Base-by-base conservation (phyloP, 2,329 filamentous ascomycete genomes). In the Neonectria hederae region DNA sequence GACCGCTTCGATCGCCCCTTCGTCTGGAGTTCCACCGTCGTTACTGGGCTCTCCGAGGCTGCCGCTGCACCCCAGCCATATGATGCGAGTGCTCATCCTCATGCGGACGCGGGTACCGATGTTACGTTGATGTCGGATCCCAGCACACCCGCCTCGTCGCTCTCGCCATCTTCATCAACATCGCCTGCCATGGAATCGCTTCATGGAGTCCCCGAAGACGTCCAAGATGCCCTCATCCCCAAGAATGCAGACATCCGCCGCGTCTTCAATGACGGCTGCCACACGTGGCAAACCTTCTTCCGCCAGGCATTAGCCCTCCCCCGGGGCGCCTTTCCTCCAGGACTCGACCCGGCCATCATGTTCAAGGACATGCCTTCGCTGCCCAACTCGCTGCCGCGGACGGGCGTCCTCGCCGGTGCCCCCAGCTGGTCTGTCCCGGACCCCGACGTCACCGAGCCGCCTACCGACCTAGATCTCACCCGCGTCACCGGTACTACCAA, bases 301-400 rank as follows among this genome's bases (percentile, higher is more conserved):
- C 58, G 51, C 13, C 46, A 67, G 26, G 72, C 71, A 35, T 22
- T 69, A 24, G 46, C 63, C n/a, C 35, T 72, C 32, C 69, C 69
- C 19, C 67, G 63, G 53, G 67, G 70, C 26, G 43, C 54, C 8
- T 74, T 74, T 30, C 72, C 72, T 13, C 11, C 62, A 1, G 70
- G 67, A 13, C 70, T 72, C 26, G 62, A 71, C 22, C 69, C 70
- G 10, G 62, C 63, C 43, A 66, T 74, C 55, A 70, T 73, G 49
- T 63, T 74, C 22, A 68, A 72, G 63, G 69, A 74, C 46, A 74
- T 74, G 69, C 72, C 72, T 5, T 57, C 70, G 32, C 59, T 74
- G 13, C 72, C 72, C 17, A 53, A 69, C 26, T 55, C 69, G 22
- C 58, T 74, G 14, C 72, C 72, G n/a, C 5, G 52, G 46, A 69